Percentiles rank a stretch among this genome's conserved stretches.
phyloP scores from a whole-genome alignment of 176 grass and related monocot genomes.

The Avena insularis region DNA sequence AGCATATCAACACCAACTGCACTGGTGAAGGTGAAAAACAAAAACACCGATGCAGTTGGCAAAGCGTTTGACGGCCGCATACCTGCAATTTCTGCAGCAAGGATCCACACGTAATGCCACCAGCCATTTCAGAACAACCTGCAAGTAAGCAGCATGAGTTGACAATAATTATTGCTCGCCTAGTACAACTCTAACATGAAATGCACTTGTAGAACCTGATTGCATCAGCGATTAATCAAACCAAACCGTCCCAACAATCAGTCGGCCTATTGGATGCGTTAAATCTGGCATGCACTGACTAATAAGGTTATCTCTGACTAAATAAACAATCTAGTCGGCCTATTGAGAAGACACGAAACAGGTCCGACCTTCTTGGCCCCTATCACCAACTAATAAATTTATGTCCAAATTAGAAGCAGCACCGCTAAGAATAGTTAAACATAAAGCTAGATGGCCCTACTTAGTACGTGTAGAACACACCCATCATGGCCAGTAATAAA shows the following conservation, averaged over 20 bases:
- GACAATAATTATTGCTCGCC: not conserved
- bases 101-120: constrained; percentile 75
- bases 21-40: not conserved
- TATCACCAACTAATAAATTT: not conserved
- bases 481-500: constrained; percentile 32
- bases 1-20: not conserved
- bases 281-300: not conserved
- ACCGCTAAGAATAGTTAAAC: not conserved
- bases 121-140: constrained; percentile 67
- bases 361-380: not conserved
- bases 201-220: constrained; percentile 12
- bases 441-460: not conserved
- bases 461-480: not conserved
- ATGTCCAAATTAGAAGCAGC: constrained; percentile 21
- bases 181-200: not conserved
- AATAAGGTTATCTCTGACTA: too few relatives aligned
- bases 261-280: constrained; percentile 6
- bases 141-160: constrained; percentile 17
- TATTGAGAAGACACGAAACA: too few relatives aligned
- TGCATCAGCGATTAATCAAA: not conserved
- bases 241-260: not conserved
- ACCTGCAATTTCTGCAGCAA: constrained; percentile 97
- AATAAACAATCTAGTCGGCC: too few relatives aligned
- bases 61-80: not conserved
- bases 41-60: not conserved